Evolutionary conservation across 2,329 filamentous ascomycete species (phyloP), one percentile per base, ranked within the genome.

Genomic region (Aureobasidium sp.): DNA sequence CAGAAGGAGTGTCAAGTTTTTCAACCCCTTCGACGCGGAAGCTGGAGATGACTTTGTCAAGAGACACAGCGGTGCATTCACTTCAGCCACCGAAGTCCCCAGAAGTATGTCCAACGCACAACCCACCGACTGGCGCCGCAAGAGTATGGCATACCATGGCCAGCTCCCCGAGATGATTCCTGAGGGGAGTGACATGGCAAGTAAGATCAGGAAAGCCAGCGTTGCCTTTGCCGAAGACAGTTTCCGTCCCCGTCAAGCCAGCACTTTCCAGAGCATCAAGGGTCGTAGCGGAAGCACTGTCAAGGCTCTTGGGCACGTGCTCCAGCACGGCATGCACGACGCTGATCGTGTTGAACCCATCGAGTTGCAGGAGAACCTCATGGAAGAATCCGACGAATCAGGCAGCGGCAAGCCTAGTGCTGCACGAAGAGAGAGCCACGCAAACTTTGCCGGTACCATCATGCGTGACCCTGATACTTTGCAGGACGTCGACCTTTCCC

Each of bases 181-280:
- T 8, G 42, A 40, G 10, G 25, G 29, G n/a, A 57, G 53, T 38
- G 40, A 57, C 9, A 35, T 35, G 40, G 53, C 40, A 13, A 42
- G 23, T 10, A 55, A 55, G n/a, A 2, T 33, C 10, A 45, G 53
- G 19, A 57, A 57, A 7, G 37, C 38, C 27, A 57, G 53, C 37
- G 42, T 57, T 13, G 42, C 42, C 0, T 57, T 45, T 7, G 40
- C 40, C 5, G 53, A 57, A 8, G 53, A 25, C 15, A 21, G 13
- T 4, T 2, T 13, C 21, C 53, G 53, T 21, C 29, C 19, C 10
- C 53, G 53, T 19, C 40, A 46, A 46, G 27, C 13, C 13, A 57
- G 53, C 11, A 37, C 42, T n/a, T 57, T 57, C 40, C 53, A 57
- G 31, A 57, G 53, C 31, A 57, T 57, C 21, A 40, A 38, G 5